Conservation (phyloP, 352 stramenopile species). For the Phytophthora podocarpi region DNA sequence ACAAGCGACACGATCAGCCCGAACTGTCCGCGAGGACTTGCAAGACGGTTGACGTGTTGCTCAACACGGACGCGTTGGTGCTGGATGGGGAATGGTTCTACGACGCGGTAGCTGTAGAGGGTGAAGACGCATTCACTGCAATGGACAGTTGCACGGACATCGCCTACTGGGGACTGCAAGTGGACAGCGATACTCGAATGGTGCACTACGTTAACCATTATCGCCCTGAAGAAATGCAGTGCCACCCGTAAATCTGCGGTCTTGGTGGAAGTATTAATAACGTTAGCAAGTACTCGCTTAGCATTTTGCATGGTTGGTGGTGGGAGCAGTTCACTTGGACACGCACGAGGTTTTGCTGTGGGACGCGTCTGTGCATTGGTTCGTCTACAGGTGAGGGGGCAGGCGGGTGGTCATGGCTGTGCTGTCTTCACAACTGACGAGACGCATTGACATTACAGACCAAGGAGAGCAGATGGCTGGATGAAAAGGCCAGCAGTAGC, state of each 20-base stretch:
- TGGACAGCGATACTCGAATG: conserved; percentile 9
- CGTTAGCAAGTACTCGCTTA: too few species aligned
- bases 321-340: conserved; percentile 6
- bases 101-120: conserved; percentile 9
- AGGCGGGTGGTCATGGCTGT: neutral
- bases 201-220: conserved; percentile 25
- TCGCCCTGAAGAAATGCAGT: conserved; percentile 8
- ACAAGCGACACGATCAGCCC: neutral
- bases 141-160: neutral
- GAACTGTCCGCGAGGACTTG: conserved; percentile 1
- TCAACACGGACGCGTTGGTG: conserved; percentile 13
- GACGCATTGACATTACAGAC: neutral
- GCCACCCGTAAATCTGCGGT: conserved; percentile 12
- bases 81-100: conserved; percentile 29
- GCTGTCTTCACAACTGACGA: neutral
- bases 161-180: conserved; percentile 19
- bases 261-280: too few species aligned
- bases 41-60: conserved; percentile 4
- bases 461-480: conserved; percentile 17
- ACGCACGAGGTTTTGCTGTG: conserved; percentile 30
- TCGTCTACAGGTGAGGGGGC: conserved; percentile 25
- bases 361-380: conserved; percentile 19
- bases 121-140: neutral
- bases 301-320: conserved; percentile 2
- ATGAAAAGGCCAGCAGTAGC: conserved; percentile 2